These are phyloP conservation scores for Termitomyces titanicus DNA, from an alignment of 768 basidiomycete species.

Conservation along the genomic window DNA sequence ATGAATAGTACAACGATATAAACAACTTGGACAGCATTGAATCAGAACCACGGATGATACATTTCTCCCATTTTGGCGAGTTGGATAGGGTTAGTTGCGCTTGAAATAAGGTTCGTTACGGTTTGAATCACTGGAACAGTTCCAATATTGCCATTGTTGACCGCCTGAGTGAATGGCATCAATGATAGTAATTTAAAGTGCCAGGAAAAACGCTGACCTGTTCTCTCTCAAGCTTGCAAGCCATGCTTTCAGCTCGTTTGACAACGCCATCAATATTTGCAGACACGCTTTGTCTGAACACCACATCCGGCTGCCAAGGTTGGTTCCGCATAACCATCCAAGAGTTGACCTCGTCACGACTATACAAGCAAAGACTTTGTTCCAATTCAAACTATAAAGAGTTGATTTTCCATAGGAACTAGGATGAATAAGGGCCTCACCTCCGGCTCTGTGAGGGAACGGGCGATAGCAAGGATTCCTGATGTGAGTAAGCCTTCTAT, in stretches of 20 bases:
- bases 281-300: conserved; percentile 52
- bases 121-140: conserved; percentile 70
- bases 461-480: conserved; percentile 86
- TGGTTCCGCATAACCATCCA: conserved; percentile 65
- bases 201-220: conserved; percentile 42
- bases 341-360: conserved; percentile 86
- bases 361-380: conserved; percentile 86
- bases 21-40: conserved; percentile 1
- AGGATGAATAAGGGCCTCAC: conserved; percentile 34
- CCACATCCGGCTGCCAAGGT: conserved; percentile 52
- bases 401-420: neutral
- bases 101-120: conserved; percentile 77
- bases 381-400: conserved; percentile 79
- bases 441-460: conserved; percentile 89
- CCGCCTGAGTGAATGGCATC: conserved; percentile 29
- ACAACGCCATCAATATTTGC: conserved; percentile 67
- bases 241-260: conserved; percentile 78
- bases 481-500: conserved; percentile 88
- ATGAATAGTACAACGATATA: conserved; percentile 7
- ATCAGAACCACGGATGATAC: conserved; percentile 83
- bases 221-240: conserved; percentile 84
- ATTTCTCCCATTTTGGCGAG: conserved; percentile 84
- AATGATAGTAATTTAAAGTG: neutral
- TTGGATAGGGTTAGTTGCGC: conserved; percentile 82
- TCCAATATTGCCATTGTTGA: conserved; percentile 31